Base-by-base conservation (phyloP, 2,329 filamentous ascomycete species). In the Neonectria punicea region DNA sequence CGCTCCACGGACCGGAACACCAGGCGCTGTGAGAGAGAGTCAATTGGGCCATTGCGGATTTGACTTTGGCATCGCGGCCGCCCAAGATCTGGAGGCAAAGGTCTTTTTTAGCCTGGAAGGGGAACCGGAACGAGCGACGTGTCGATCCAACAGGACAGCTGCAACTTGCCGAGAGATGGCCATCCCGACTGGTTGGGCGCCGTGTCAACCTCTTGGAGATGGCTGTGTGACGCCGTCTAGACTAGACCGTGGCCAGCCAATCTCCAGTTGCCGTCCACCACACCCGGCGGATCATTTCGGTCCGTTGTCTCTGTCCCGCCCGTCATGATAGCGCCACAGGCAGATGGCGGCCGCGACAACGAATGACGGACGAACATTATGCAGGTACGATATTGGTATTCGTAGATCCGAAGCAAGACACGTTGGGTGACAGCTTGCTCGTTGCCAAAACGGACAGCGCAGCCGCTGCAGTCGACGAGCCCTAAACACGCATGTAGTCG, bases 151-250 rank as follows among this genome's bases (percentile, higher is more conserved):
- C 56, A 58, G 55, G 43, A 36, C 34, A 51, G 56, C 60, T 66
- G 65, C 47, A 53, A 46, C 56, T 47, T 60, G 44, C 61, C 59
- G 63, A 57, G 61, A 18, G 50, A 49, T 61, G 51, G 46, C 60
- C 20, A 60, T 55, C 36, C 36, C 39, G 32, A 55, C 41, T 47
- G 58, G 58, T 39, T 47, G 39, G 34, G 53, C 55, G 50, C 53
- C 53, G 61, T 53, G 57, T 39, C 46, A 50, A 16, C 44, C 34
- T 22, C 39, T 47, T 49, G 49, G 53, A 53, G 57, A 58, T 67
- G 64, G 53, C 58, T 56, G 61, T 60, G 67, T 63, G 57, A 63
- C 58, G 51, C 50, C 50, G 55, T 25, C 53, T 34, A 36, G 34
- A 57, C 53, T 41, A 51, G 47, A 39, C 34, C n/a, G 41, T 49